These are phyloP conservation scores for Alternaria gansuensis DNA, from an alignment of 2,329 filamentous ascomycete species.

Conservation along the genomic window DNA sequence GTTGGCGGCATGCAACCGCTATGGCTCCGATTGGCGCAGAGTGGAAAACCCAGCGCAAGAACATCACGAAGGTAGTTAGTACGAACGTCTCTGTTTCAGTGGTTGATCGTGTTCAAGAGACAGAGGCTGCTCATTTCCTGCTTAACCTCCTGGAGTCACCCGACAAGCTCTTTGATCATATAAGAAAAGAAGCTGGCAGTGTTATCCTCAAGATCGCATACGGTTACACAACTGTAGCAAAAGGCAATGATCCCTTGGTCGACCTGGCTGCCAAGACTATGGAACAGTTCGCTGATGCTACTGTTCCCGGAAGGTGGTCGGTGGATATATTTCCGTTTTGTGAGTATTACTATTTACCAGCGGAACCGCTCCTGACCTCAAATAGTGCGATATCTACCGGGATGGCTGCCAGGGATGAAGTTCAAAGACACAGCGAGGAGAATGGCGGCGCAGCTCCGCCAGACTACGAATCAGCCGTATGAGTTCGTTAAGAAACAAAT, in stretches of 20 bases:
- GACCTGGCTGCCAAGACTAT: constrained; percentile 55
- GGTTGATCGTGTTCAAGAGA: constrained; percentile 36
- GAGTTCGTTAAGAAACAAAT: constrained; percentile 56
- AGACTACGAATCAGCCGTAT: constrained; percentile 54
- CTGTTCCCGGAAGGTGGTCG: constrained; percentile 56
- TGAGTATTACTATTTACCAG: constrained; percentile 25
- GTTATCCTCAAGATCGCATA: constrained; percentile 44
- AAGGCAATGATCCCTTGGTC: constrained; percentile 56
- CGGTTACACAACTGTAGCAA: constrained; percentile 57
- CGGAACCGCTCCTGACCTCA: not conserved
- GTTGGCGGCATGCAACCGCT: constrained; percentile 32
- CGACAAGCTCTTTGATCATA: constrained; percentile 33
- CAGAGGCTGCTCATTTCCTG: constrained; percentile 35
- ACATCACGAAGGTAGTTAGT: constrained; percentile 36
- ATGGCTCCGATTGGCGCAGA: constrained; percentile 27
- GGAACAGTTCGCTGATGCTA: constrained; percentile 53
- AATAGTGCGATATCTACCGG: constrained; percentile 53
- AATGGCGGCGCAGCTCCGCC: constrained; percentile 38
- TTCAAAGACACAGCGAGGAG: constrained; percentile 25
- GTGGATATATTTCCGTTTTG: constrained; percentile 59
- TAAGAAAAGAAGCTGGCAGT: constrained; percentile 38
- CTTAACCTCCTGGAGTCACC: constrained; percentile 33
- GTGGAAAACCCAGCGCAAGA: constrained; percentile 37
- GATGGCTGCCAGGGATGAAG: constrained; percentile 58
- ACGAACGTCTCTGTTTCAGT: constrained; percentile 28